These are phyloP conservation scores for Parsonsia alboflavescens DNA, from an alignment of 257 asterid species.

Conservation along the genomic window DNA sequence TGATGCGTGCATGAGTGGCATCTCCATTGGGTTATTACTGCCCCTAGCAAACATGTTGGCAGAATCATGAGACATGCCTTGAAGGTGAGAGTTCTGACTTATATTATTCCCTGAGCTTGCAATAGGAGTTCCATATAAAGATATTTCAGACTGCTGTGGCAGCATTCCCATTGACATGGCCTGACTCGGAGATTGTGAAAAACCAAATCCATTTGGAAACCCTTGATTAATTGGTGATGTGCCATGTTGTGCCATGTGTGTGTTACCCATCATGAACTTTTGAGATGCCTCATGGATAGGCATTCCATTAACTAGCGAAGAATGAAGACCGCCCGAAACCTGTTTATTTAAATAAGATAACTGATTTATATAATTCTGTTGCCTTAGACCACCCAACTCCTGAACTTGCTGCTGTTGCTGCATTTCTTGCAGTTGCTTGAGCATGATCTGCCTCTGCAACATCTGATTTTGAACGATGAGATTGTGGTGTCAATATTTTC, in stretches of 20 bases:
- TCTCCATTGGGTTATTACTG: conserved; percentile 27
- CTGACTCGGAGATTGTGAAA: conserved; percentile 45
- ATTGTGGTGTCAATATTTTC: conserved; percentile 18
- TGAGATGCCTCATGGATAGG: conserved; percentile 40
- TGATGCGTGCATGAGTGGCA: conserved; percentile 35
- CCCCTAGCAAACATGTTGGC: conserved; percentile 25
- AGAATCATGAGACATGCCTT: conserved; percentile 40
- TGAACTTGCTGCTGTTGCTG: conserved; percentile 62
- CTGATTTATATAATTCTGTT: conserved; percentile 40
- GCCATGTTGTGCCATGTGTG: conserved; percentile 40
- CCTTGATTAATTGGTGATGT: conserved; percentile 32
- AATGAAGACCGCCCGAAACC: conserved; percentile 32
- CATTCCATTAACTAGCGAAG: conserved; percentile 29
- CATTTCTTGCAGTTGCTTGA: conserved; percentile 65
- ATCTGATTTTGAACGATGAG: conserved; percentile 30
- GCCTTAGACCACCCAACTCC: conserved; percentile 36
- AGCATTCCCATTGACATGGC: conserved; percentile 29
- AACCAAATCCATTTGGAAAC: conserved; percentile 39
- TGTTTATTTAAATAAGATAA: conserved; percentile 26
- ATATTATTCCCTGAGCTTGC: conserved; percentile 28
- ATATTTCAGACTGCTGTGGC: conserved; percentile 39
- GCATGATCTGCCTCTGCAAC: conserved; percentile 72
- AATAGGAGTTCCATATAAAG: conserved; percentile 35
- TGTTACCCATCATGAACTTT: conserved; percentile 41
- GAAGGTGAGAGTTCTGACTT: conserved; percentile 29